Percentiles rank a stretch among this genome's conserved stretches.
These are phyloP conservation scores for Xylaria arbuscula DNA, from an alignment of 2,329 filamentous ascomycete species.

Conservation along the genomic window DNA sequence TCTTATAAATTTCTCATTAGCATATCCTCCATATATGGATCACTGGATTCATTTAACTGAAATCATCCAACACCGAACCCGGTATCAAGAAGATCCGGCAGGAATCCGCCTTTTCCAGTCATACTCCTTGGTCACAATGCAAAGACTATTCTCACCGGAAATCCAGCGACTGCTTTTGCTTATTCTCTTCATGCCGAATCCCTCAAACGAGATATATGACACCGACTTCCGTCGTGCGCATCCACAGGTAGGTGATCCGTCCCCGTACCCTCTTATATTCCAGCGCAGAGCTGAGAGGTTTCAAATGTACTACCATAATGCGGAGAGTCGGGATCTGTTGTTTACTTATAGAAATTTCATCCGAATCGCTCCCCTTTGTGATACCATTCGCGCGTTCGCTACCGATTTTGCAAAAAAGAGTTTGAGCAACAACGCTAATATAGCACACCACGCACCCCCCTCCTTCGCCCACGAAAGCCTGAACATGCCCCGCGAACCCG, in stretches of 20 bases:
- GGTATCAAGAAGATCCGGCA: not conserved
- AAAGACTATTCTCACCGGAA: conserved; percentile 7
- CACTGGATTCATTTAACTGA: conserved; percentile 10
- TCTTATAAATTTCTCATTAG: not conserved
- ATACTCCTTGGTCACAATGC: not conserved
- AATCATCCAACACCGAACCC: no score
- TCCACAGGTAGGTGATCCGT: not conserved
- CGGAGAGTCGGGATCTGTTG: not conserved
- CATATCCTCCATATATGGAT: not conserved
- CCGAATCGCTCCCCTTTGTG: not conserved
- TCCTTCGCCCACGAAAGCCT: not conserved
- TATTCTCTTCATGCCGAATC: conserved; percentile 24
- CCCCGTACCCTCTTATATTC: not conserved
- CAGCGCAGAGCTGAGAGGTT: conserved; percentile 1
- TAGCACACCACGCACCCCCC: conserved; percentile 1
- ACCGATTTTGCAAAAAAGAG: conserved; percentile 19
- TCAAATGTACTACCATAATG: not conserved
- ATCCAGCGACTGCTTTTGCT: not conserved
- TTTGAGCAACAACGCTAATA: not conserved
- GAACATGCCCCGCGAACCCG: not conserved
- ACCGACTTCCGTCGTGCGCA: not conserved
- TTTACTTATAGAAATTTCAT: conserved; percentile 13
- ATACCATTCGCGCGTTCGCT: not conserved
- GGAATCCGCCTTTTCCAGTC: not conserved
- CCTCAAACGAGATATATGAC: conserved; percentile 2